Evolutionary conservation across 2,329 filamentous ascomycete species (phyloP).

Genomic region (Phaeomoniella chlamydospora): DNA sequence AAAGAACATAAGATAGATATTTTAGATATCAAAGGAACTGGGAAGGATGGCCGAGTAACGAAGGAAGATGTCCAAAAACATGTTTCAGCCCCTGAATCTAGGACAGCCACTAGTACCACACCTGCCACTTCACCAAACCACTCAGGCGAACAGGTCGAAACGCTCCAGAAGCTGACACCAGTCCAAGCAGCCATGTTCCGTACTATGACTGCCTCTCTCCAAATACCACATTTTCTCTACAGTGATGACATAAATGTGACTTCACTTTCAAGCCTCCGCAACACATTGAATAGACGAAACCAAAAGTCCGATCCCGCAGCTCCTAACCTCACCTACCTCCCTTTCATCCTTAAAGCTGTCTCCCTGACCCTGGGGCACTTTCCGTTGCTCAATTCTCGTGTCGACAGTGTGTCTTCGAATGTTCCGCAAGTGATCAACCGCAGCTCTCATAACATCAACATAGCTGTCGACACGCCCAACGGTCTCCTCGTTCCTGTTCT

Average conservation of each 20-base stretch:
- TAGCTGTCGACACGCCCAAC: constrained; percentile 84
- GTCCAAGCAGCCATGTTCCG: constrained; percentile 95
- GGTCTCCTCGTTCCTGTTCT: constrained; percentile 88
- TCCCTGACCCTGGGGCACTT: constrained; percentile 70
- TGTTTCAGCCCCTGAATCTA: constrained; percentile 37
- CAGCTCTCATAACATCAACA: constrained; percentile 80
- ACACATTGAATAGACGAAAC: constrained; percentile 66
- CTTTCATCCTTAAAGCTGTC: constrained; percentile 91
- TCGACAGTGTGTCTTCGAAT: constrained; percentile 45
- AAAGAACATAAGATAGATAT: constrained; percentile 72
- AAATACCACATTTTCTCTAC: constrained; percentile 91
- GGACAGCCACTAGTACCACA: constrained; percentile 14
- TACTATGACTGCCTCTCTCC: constrained; percentile 81
- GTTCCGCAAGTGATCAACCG: constrained; percentile 69
- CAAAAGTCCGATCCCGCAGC: constrained; percentile 22
- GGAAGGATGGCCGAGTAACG: constrained; percentile 76
- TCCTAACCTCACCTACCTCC: constrained; percentile 71
- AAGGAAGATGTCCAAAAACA: constrained; percentile 83
- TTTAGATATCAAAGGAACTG: constrained; percentile 64
- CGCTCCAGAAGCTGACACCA: constrained; percentile 53
- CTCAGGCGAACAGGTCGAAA: constrained; percentile 52
- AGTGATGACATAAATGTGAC: constrained; percentile 80
- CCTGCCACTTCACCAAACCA: constrained; percentile 17
- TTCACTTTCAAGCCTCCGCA: constrained; percentile 55
- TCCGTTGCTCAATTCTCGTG: constrained; percentile 73